Evolutionary conservation across 352 stramenopile genomes (phyloP), one percentile per base, ranked within the genome.

Genomic region (Peronosclerospora sorghi): DNA sequence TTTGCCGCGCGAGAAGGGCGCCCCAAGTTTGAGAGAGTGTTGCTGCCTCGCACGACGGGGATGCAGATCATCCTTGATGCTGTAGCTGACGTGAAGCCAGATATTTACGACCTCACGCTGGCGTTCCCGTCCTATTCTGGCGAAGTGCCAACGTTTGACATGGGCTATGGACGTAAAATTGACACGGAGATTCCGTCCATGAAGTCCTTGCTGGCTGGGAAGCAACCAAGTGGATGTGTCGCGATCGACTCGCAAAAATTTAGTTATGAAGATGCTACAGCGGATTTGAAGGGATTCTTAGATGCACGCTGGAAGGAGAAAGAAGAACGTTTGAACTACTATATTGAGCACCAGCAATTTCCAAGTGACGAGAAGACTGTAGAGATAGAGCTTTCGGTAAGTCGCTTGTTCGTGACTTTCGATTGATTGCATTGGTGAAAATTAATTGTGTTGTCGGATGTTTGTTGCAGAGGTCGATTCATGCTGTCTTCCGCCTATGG

Each of bases 101-200:
- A 96, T 48, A 89, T 97, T 30, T 97, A 96, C 52, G 91, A 97
- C 66, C 61, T 97, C 8, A 97, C 90, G 21, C 75, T 96, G 42
- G 81, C 78, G 12, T 91, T 88, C 48, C 76, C 79, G 21, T 73
- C 61, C n/a, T 90, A 89, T 56, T 73, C 76, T 23, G 76, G 79
- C 26, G 78, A 89, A 65, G 76, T 90, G 23, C 86, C 86, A 19
- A 93, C 82, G 10, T 94, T 65, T 34, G 80, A 88, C 8, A 94
- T 95, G 81, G 84, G 86, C 15, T 96, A 95, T 56, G 51, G 51
- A 18, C 72, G 86, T 19, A 86, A 89, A 42, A 59, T 51, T 10
- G 86, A 96, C 49, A 84, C 69, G 5, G 59, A 76, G 24, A 64
- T 96, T 41, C 86, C 86, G 29, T 87, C 73, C 14, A 89, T 91